Evolutionary conservation across 1,139 yeast genomes (phyloP).

Genomic region (Pichia sorboxylosa): DNA sequence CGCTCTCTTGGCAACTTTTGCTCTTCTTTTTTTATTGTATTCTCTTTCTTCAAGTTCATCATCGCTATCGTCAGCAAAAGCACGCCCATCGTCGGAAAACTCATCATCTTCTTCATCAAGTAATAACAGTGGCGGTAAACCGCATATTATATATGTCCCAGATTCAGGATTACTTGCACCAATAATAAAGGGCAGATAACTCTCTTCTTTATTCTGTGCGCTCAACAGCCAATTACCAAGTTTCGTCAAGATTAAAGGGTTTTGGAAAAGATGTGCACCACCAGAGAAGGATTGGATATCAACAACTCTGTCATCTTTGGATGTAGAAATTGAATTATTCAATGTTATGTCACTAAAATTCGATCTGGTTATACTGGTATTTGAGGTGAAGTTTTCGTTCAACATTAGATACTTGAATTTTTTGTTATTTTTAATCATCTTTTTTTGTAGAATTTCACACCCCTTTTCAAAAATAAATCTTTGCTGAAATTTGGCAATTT

Average conservation of each 20-base stretch:
- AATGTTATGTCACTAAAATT: conserved; percentile 10
- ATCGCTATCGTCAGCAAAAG: conserved; percentile 3
- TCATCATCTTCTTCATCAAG: conserved; percentile 21
- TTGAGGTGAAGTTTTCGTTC: conserved; percentile 44
- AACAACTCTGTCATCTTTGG: conserved; percentile 22
- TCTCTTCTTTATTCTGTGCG: conserved; percentile 73
- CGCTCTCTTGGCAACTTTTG: not conserved
- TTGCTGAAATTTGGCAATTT: conserved; percentile 72
- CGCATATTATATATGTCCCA: conserved; percentile 80
- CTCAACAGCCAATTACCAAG: conserved; percentile 88
- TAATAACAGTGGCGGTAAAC: conserved; percentile 72
- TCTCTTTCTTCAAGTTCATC: not conserved
- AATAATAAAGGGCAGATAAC: conserved; percentile 69
- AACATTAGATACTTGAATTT: conserved; percentile 79
- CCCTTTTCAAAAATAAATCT: conserved; percentile 83
- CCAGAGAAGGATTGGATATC: conserved; percentile 24
- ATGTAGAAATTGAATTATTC: conserved; percentile 8
- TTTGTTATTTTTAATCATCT: conserved; percentile 65
- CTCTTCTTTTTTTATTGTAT: conserved; percentile 22
- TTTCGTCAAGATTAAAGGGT: conserved; percentile 75
- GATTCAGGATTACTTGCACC: conserved; percentile 71
- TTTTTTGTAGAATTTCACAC: conserved; percentile 74
- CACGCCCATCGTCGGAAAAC: conserved; percentile 22
- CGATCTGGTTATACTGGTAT: conserved; percentile 13
- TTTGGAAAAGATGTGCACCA: conserved; percentile 62